Conservation (phyloP, 768 basidiomycete genomes). For the Suillus alpinus region DNA sequence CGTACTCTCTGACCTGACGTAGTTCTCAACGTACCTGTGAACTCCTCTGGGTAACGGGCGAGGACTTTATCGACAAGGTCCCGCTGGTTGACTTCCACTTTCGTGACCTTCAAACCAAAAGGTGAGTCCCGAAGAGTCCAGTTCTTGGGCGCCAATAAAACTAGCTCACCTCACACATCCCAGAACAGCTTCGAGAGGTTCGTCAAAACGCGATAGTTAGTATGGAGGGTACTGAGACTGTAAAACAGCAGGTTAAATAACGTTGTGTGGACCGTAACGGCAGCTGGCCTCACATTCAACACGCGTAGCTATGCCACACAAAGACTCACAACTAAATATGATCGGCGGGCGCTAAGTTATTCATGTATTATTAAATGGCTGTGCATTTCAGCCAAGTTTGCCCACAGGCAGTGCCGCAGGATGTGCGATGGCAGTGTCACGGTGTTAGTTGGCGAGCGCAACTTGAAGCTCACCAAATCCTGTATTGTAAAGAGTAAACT, state of each 20-base stretch:
- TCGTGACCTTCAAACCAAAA: not conserved
- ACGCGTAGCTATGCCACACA: not conserved
- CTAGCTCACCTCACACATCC: not conserved
- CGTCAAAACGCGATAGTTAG: not conserved
- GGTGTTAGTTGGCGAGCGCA: not conserved
- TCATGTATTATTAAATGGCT: not conserved
- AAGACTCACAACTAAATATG: not conserved
- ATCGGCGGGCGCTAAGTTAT: not conserved
- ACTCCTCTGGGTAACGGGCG: constrained; percentile 16
- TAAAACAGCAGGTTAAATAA: not conserved
- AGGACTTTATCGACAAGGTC: constrained; percentile 16
- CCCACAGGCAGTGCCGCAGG: not conserved
- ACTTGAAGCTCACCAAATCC: not conserved
- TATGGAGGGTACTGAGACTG: not conserved
- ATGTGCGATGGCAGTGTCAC: not conserved
- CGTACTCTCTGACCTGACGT: not conserved
- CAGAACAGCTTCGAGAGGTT: not conserved
- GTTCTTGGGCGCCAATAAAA: not conserved
- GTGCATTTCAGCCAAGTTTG: not conserved
- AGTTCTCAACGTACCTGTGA: constrained; percentile 8
- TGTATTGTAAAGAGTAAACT: not conserved
- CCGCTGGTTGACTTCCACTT: constrained; percentile 12
- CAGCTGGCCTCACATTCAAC: not conserved
- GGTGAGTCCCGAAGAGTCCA: not conserved
- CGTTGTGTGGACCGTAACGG: not conserved